A percentile compares a stretch with the other conserved stretches of the same genome.
Evolutionary conservation across 768 basidiomycete species (phyloP).

Genomic region (Leccinum incarnatum): DNA sequence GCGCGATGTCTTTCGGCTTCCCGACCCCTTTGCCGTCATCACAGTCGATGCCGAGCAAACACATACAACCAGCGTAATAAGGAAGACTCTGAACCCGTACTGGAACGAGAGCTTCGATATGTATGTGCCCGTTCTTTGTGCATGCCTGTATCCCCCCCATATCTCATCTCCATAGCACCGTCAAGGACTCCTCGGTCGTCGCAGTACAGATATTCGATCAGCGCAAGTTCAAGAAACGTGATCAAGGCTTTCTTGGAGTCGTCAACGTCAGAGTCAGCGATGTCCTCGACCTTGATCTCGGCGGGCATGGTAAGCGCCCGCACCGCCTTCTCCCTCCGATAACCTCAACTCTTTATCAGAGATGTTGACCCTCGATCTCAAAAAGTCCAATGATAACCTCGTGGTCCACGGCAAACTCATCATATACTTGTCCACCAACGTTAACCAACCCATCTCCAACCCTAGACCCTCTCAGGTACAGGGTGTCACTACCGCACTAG

Average conservation of each 20-base stretch:
- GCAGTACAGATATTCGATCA: constrained; percentile 99
- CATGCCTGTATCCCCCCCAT: not conserved
- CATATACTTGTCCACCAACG: constrained; percentile 92
- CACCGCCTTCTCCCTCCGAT: not conserved
- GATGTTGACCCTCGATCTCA: constrained; percentile 94
- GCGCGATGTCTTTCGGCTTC: constrained; percentile 93
- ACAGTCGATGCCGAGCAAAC: constrained; percentile 98
- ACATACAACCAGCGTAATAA: constrained; percentile 94
- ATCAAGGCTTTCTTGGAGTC: constrained; percentile 97
- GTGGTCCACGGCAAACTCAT: constrained; percentile 98
- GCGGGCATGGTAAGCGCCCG: constrained; percentile 77
- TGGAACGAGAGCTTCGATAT: constrained; percentile 99
- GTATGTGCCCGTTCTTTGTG: constrained; percentile 42
- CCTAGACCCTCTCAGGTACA: constrained; percentile 74
- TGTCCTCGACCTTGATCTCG: constrained; percentile 87
- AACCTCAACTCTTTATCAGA: constrained; percentile 45
- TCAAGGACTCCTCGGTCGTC: constrained; percentile 97
- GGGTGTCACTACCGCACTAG: constrained; percentile 55
- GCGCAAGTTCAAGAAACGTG: constrained; percentile 96
- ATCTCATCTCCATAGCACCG: constrained; percentile 53
- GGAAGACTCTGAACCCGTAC: constrained; percentile 92
- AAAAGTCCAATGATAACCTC: constrained; percentile 98
- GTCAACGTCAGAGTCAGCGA: constrained; percentile 93
- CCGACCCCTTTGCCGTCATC: constrained; percentile 97
- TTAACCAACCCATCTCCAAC: constrained; percentile 79